phyloP scores from a whole-genome alignment of 345 rosid species.

The Gossypium raimondii region DNA sequence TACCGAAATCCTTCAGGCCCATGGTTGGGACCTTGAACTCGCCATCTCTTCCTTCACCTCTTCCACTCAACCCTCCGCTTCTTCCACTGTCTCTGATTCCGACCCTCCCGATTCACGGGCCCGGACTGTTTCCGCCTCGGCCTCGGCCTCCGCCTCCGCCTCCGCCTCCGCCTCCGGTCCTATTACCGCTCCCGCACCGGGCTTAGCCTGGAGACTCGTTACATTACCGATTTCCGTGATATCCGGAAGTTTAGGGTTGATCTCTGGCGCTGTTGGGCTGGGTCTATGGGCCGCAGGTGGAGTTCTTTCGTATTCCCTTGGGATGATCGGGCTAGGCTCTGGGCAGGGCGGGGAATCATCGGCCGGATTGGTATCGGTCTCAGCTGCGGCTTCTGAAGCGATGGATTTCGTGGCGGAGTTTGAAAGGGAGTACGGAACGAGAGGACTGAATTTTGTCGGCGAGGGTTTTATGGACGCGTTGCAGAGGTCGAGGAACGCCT shows the following conservation, averaged over 20 bases:
- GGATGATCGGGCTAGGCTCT: slow-evolving; percentile 70
- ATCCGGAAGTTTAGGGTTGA: slow-evolving; percentile 78
- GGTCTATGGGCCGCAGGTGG: slow-evolving; percentile 98
- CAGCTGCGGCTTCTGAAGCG: slow-evolving; percentile 73
- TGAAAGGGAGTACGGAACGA: slow-evolving; percentile 69
- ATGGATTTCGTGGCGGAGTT: slow-evolving; percentile 63
- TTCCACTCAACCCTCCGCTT: slow-evolving; percentile 17
- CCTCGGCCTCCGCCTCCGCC: neutral
- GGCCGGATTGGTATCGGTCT: slow-evolving; percentile 47
- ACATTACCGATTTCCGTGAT: slow-evolving; percentile 79
- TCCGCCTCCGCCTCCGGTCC: neutral
- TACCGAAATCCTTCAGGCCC: slow-evolving; percentile 92
- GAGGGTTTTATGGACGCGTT: slow-evolving; percentile 97
- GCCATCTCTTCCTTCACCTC: slow-evolving; percentile 87
- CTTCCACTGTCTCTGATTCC: slow-evolving; percentile 26
- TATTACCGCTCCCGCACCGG: slow-evolving; percentile 39
- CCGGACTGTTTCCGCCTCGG: slow-evolving; percentile 15
- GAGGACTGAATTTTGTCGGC: slow-evolving; percentile 60
- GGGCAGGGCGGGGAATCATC: slow-evolving; percentile 44
- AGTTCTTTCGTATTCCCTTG: slow-evolving; percentile 73
- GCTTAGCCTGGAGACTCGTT: slow-evolving; percentile 76
- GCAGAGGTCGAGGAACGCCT: slow-evolving; percentile 69
- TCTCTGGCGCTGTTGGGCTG: slow-evolving; percentile 85
- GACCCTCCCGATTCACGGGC: slow-evolving; percentile 22
- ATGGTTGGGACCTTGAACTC: slow-evolving; percentile 96